Evolutionary conservation across 768 basidiomycete species (phyloP).

Genomic region (Macrocybe gigantea): DNA sequence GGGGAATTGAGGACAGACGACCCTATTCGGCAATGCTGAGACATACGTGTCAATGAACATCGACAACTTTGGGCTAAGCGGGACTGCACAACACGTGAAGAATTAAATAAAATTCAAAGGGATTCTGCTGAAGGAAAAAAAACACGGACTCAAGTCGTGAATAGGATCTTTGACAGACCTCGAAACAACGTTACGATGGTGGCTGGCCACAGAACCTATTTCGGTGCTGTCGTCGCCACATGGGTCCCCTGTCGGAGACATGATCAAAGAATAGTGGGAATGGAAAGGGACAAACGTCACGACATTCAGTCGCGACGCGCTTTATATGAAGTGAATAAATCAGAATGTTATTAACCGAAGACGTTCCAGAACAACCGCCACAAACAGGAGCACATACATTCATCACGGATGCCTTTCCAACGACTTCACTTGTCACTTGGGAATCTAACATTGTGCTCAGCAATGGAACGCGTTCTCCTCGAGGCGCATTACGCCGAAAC

Average conservation of each 20-base stretch:
- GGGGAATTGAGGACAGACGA: background rate
- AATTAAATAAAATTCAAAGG: constrained; percentile 4
- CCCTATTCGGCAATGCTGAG: background rate
- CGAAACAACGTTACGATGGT: background rate
- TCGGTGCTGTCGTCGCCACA: constrained; percentile 2
- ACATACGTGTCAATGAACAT: constrained; percentile 67
- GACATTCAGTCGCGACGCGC: too few relatives aligned
- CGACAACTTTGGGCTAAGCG: constrained; percentile 26
- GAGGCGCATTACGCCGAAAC: too few relatives aligned
- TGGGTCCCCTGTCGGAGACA: background rate
- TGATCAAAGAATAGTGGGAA: background rate
- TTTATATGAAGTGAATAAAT: too few relatives aligned
- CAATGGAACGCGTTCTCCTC: too few relatives aligned
- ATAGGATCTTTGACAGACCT: constrained; percentile 15
- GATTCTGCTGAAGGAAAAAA: background rate
- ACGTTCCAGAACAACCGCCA: too few relatives aligned
- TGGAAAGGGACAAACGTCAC: too few relatives aligned
- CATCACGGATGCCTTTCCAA: too few relatives aligned
- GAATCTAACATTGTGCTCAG: too few relatives aligned
- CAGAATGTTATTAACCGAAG: too few relatives aligned
- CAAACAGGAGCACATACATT: too few relatives aligned
- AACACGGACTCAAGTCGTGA: constrained; percentile 34
- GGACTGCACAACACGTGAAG: constrained; percentile 22
- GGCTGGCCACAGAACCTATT: too few relatives aligned
- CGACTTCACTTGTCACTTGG: too few relatives aligned